phyloP scores from a whole-genome alignment of 2,329 filamentous ascomycete species.

The Hypoxylon sp. region DNA sequence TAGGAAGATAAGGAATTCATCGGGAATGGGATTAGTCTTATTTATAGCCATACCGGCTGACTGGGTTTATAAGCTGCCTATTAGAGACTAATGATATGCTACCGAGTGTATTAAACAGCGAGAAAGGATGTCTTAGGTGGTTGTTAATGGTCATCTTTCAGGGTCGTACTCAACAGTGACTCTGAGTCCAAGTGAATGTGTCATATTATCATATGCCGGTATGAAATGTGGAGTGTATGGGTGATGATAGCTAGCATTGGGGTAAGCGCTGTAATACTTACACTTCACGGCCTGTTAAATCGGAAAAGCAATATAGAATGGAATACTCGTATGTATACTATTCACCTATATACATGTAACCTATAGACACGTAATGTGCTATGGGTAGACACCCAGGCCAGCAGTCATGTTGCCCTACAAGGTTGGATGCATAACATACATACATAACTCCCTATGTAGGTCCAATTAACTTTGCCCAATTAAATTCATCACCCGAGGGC shows the following conservation, averaged over 20 bases:
- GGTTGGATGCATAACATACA: constrained; percentile 16
- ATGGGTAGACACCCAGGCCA: background rate
- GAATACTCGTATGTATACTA: background rate
- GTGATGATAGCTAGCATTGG: background rate
- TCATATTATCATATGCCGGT: constrained; percentile 1
- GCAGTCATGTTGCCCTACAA: constrained; percentile 6
- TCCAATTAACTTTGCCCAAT: background rate
- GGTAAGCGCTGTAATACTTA: background rate
- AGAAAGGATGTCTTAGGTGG: background rate
- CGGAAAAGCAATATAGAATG: background rate
- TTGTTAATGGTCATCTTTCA: background rate
- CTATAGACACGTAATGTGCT: background rate
- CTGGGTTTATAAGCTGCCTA: background rate
- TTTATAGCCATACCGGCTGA: background rate
- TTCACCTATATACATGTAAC: background rate
- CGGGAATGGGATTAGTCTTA: background rate
- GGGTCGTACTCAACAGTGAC: background rate
- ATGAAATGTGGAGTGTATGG: background rate
- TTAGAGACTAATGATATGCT: background rate
- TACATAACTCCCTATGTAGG: constrained; percentile 16
- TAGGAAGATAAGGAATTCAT: background rate
- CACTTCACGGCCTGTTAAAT: background rate
- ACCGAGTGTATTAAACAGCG: background rate
- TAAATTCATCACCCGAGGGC: background rate
- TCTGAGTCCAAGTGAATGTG: background rate